phyloP scores from a whole-genome alignment of 108 stramenopile species.

The Cyclotella atomus region DNA sequence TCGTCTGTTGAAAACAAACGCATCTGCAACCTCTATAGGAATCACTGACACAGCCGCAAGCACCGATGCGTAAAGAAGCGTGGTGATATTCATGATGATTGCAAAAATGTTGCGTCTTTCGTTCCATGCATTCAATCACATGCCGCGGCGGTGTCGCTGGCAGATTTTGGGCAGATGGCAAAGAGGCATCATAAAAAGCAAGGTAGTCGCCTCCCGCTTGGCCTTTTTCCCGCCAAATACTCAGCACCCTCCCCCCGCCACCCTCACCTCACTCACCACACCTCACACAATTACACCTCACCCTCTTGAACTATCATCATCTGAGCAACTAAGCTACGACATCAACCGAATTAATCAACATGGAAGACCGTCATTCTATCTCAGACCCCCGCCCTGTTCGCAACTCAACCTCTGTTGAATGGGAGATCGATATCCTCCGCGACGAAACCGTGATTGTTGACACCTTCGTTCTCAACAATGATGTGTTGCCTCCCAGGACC shows the following conservation, averaged over 20 bases:
- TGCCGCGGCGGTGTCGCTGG: too few species aligned
- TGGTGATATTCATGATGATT: background rate
- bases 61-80: background rate
- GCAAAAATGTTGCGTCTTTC: too few species aligned
- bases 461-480: conserved; percentile 58
- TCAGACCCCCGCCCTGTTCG: conserved; percentile 63
- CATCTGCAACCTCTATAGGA: background rate
- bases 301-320: too few species aligned
- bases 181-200: too few species aligned
- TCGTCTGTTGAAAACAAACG: background rate
- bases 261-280: too few species aligned
- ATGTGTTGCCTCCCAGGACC: conserved; percentile 69
- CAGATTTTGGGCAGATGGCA: too few species aligned
- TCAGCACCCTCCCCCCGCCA: too few species aligned
- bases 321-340: too few species aligned
- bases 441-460: conserved; percentile 65
- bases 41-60: background rate
- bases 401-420: conserved; percentile 31
- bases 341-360: conserved; percentile 25
- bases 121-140: too few species aligned
- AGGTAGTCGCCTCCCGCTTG: too few species aligned
- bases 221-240: too few species aligned
- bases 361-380: conserved; percentile 80
- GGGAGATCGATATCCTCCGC: conserved; percentile 80
- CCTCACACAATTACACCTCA: background rate